phyloP scores from a whole-genome alignment of 1,284 basidiomycete species.

The Schizopora paradoxa region DNA sequence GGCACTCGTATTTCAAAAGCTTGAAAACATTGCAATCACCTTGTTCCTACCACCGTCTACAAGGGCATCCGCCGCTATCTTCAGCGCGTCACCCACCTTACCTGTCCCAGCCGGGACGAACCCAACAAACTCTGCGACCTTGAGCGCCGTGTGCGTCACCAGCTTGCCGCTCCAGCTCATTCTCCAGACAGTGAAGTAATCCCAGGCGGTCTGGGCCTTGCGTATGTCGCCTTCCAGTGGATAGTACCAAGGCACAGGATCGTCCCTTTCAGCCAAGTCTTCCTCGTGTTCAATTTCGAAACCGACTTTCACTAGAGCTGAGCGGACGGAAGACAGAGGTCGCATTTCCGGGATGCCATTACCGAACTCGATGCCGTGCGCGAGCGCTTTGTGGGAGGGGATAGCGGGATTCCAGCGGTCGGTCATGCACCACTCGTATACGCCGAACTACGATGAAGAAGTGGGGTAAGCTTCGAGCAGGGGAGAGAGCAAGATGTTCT shows the following conservation, averaged over 20 bases:
- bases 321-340: conserved; percentile 62
- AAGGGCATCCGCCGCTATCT: conserved; percentile 77
- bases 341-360: conserved; percentile 99
- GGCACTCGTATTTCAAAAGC: conserved; percentile 3
- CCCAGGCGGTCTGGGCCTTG: conserved; percentile 94
- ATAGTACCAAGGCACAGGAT: conserved; percentile 91
- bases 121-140: conserved; percentile 74
- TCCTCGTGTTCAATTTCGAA: conserved; percentile 91
- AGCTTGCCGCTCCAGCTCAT: conserved; percentile 87
- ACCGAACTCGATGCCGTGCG: conserved; percentile 87
- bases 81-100: conserved; percentile 87
- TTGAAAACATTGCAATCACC: conserved; percentile 40
- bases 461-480: not conserved
- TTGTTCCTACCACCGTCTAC: conserved; percentile 85
- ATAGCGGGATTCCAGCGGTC: conserved; percentile 87
- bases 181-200: conserved; percentile 82
- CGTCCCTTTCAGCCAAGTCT: conserved; percentile 85
- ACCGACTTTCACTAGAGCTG: conserved; percentile 82
- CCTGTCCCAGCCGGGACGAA: conserved; percentile 90
- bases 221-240: conserved; percentile 89
- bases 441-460: conserved; percentile 73
- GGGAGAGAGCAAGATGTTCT: conserved; percentile 31
- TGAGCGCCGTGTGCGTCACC: conserved; percentile 79
- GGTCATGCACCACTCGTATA: conserved; percentile 99
- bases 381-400: conserved; percentile 87